These are phyloP conservation scores for Stagonosporopsis chrysanthemi DNA, from an alignment of 2,329 filamentous ascomycete genomes.

Conservation along the genomic window DNA sequence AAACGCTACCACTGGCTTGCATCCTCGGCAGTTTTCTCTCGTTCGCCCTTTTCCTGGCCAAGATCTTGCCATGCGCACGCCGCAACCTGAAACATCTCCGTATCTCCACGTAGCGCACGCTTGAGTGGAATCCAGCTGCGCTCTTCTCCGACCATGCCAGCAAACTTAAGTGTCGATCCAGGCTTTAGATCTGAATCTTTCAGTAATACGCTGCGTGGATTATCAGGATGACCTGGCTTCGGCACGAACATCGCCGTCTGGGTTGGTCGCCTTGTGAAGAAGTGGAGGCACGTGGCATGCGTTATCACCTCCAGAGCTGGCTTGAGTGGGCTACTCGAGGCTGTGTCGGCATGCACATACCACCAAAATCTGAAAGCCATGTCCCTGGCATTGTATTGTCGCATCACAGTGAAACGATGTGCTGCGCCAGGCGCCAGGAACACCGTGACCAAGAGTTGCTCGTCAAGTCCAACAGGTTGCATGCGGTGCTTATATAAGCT, in stretches of 20 bases:
- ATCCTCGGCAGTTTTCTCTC: neutral
- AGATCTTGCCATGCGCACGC: neutral
- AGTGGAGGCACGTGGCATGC: neutral
- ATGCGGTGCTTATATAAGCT: neutral
- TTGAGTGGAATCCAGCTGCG: neutral
- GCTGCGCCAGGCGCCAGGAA: too few species aligned
- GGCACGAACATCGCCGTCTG: neutral
- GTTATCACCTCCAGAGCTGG: neutral
- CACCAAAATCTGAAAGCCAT: neutral
- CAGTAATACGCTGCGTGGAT: neutral
- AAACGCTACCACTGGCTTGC: neutral
- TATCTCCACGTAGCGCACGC: neutral
- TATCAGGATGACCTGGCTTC: neutral
- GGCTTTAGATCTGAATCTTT: neutral
- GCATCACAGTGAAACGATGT: too few species aligned
- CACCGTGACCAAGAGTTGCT: neutral
- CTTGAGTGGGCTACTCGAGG: neutral
- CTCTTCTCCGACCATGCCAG: neutral
- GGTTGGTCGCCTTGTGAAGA: neutral
- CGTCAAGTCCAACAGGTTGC: neutral
- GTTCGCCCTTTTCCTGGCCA: neutral
- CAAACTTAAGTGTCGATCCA: neutral
- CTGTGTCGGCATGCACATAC: neutral
- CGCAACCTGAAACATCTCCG: neutral
- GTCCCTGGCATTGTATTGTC: neutral